Percentiles rank a stretch among this genome's conserved stretches.
Conservation (phyloP, 2,329 filamentous ascomycete species). For the Aspergillus bombycis region DNA sequence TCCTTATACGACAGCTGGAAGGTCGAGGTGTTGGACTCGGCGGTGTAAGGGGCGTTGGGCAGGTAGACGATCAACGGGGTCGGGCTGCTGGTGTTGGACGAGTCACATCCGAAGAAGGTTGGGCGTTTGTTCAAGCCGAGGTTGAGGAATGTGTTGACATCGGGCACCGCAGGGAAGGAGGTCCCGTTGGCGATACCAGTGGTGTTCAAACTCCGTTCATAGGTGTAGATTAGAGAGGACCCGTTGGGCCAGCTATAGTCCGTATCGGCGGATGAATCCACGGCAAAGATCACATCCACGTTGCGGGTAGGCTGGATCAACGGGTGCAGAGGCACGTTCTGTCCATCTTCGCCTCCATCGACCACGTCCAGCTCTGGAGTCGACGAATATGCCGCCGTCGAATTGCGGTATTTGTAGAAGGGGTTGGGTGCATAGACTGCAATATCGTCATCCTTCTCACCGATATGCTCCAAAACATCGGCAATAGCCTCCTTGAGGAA, state of each 20-base stretch:
- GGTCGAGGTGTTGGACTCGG: conserved; percentile 77
- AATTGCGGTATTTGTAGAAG: conserved; percentile 56
- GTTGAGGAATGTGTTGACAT: conserved; percentile 77
- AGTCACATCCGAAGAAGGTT: conserved; percentile 79
- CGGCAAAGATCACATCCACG: conserved; percentile 79
- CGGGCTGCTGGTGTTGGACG: conserved; percentile 42
- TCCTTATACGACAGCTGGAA: conserved; percentile 68
- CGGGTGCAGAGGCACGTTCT: conserved; percentile 79
- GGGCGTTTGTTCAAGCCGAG: conserved; percentile 73
- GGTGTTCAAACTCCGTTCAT: conserved; percentile 63
- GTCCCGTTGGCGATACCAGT: conserved; percentile 66
- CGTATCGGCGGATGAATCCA: conserved; percentile 78
- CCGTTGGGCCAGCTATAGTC: conserved; percentile 74
- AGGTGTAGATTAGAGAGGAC: conserved; percentile 73
- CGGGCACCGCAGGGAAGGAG: conserved; percentile 72
- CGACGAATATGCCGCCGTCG: conserved; percentile 60
- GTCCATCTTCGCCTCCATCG: conserved; percentile 73
- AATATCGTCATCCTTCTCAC: conserved; percentile 68
- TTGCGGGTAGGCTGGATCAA: conserved; percentile 72
- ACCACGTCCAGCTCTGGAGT: conserved; percentile 67
- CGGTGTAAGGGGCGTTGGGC: conserved; percentile 79
- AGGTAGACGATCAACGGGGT: conserved; percentile 75
- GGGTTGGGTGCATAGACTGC: conserved; percentile 76
- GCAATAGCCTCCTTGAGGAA: conserved; percentile 57
- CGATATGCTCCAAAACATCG: conserved; percentile 59